Evolutionary conservation across 2,329 filamentous ascomycete species (phyloP), one percentile per base, ranked within the genome.

Genomic region (Peltaster fructicola): DNA sequence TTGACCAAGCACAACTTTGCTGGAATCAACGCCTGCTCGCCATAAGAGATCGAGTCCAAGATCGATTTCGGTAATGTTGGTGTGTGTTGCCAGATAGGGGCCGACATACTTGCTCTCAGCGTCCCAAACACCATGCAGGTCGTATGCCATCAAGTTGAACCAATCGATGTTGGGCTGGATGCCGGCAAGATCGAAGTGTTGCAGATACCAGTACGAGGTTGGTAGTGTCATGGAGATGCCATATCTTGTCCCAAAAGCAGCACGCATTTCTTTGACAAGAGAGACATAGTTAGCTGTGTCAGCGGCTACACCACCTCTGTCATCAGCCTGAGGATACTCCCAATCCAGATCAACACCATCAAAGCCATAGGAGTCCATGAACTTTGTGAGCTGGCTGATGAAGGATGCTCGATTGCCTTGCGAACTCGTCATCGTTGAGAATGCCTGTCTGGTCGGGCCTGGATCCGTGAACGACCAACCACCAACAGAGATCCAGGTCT

Each of bases 1-100:
- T 4, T 57, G 15, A 1, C 61, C 61, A 5, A 66, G 28, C 4
- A 37, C 44, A 4, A 66, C 32, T 27, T 59, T 56, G 0, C 32
- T 23, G 0, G 59, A 41, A 0, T 40, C 33, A 2, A 66, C 38
- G 10, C 50, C 37, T 9, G 47, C 51, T 6, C 54, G 43, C 56
- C 60, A 63, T 5, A 64, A 39, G 0, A 63, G 50, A 3, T 60
- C 48, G 0, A 60, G 27, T 0, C 45, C 46, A 1, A 30, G n/a
- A 3, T 52, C 42, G 8, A 61, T 61, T 34, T 62, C 57, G 2
- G 55, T 57, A 0, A 63, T 26, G 31, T 62, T 59, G 1, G 59
- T 58, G 17, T 30, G 27, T 7, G 24, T 11, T 2, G 11, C 17
- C 7, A 26, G 21, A 7, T 39, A 41, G 1, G 42, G 20, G 0